Percentiles rank a stretch among this genome's conserved stretches.
Evolutionary conservation across 2,329 filamentous ascomycete species (phyloP).

Genomic region (Leptographium procerum): DNA sequence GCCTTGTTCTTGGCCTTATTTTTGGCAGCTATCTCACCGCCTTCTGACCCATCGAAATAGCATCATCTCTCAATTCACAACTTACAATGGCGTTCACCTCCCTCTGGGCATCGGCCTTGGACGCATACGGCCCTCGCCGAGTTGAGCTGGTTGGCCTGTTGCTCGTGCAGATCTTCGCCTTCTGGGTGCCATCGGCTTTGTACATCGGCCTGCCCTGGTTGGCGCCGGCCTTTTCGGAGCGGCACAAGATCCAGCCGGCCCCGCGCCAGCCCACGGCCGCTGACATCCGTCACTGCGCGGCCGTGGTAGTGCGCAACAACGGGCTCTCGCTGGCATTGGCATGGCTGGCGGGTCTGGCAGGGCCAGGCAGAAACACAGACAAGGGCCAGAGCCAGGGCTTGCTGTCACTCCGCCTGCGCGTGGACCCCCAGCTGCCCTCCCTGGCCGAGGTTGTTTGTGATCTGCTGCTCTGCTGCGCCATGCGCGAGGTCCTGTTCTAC

Average conservation of each 20-base stretch:
- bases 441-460: constrained; percentile 25
- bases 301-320: constrained; percentile 36
- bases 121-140: constrained; percentile 11
- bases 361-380: neutral
- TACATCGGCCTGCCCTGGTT: constrained; percentile 32
- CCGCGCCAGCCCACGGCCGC: constrained; percentile 33
- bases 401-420: constrained; percentile 21
- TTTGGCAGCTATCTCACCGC: neutral
- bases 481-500: constrained; percentile 43
- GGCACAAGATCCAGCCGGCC: constrained; percentile 43
- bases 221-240: constrained; percentile 34
- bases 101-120: constrained; percentile 14
- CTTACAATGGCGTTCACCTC: neutral
- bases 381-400: constrained; percentile 7
- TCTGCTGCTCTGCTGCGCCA: constrained; percentile 26
- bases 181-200: constrained; percentile 31
- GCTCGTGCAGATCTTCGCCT: constrained; percentile 29
- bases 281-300: constrained; percentile 32
- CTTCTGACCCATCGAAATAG: too few species aligned
- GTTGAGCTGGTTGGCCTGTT: constrained; percentile 31
- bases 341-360: constrained; percentile 5
- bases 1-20: neutral
- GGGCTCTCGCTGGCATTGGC: constrained; percentile 25
- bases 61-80: too few species aligned
- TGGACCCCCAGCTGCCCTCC: constrained; percentile 26